A percentile compares a stretch with the other conserved stretches of the same genome.
Evolutionary conservation across 768 basidiomycete species (phyloP).

Genomic region (Naganishia randhawae): DNA sequence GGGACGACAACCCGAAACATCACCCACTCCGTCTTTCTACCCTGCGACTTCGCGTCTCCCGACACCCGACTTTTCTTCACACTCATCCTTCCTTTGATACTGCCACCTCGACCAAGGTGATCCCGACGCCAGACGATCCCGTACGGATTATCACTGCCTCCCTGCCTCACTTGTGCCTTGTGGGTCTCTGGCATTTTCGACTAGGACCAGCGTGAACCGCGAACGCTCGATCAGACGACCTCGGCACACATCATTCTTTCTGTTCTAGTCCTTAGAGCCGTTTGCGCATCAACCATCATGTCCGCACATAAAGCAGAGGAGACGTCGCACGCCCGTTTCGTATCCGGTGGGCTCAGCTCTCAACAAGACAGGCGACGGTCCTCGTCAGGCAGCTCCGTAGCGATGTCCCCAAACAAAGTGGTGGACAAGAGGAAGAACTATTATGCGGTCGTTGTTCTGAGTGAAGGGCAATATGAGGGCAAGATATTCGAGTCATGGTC

Average conservation of each 20-base stretch:
- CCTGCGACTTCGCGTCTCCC: neutral
- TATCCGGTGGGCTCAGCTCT: neutral
- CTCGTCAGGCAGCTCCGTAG: neutral
- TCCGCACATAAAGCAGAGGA: neutral
- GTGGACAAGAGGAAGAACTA: slow-evolving; percentile 35
- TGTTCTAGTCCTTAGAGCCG: neutral
- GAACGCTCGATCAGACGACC: neutral
- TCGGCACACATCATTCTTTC: neutral
- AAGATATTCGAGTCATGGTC: slow-evolving; percentile 40
- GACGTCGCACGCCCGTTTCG: neutral
- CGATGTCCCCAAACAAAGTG: neutral
- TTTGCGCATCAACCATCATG: neutral
- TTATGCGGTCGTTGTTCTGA: slow-evolving; percentile 34
- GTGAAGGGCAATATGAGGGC: slow-evolving; percentile 36
- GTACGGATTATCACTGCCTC: neutral
- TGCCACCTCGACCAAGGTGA: neutral
- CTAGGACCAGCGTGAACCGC: neutral
- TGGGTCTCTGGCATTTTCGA: neutral
- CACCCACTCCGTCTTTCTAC: neutral
- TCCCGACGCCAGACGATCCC: neutral
- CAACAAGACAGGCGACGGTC: neutral
- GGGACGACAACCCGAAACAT: neutral
- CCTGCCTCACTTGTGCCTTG: neutral
- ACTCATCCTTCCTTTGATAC: neutral
- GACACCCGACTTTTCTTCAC: neutral